phyloP scores from a whole-genome alignment of 768 basidiomycete species.

The Leccinum arenicola region DNA sequence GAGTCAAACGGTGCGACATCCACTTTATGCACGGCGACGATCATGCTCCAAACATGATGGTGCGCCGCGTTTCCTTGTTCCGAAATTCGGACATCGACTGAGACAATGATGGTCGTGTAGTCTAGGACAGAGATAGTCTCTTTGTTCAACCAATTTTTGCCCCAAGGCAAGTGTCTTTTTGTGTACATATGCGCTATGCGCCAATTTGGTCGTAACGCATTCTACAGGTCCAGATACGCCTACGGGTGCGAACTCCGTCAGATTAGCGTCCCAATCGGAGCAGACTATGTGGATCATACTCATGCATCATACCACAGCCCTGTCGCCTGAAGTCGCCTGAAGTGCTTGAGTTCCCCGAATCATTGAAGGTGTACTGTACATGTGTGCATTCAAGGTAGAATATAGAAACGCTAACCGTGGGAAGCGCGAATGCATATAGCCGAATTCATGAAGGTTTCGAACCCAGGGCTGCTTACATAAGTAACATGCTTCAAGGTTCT shows the following conservation, averaged over 20 bases:
- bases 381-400: too few species aligned
- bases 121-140: conserved; percentile 18
- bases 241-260: conserved; percentile 36
- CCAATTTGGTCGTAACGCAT: not conserved
- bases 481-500: too few species aligned
- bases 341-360: too few species aligned
- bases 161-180: conserved; percentile 18
- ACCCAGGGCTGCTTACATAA: too few species aligned
- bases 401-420: too few species aligned
- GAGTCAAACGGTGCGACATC: conserved; percentile 40
- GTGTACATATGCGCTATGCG: not conserved
- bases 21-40: conserved; percentile 39
- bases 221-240: conserved; percentile 34
- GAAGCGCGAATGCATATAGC: too few species aligned
- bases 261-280: too few species aligned
- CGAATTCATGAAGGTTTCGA: too few species aligned
- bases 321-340: too few species aligned
- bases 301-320: too few species aligned
- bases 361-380: too few species aligned
- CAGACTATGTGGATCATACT: too few species aligned
- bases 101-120: conserved; percentile 9
- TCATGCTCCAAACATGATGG: conserved; percentile 30
- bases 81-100: not conserved
- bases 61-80: not conserved
- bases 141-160: conserved; percentile 25